A percentile compares a stretch with the other conserved stretches of the same genome.
Conservation (phyloP, 208 protist species). For the Wallacemonas rigidus region DNA sequence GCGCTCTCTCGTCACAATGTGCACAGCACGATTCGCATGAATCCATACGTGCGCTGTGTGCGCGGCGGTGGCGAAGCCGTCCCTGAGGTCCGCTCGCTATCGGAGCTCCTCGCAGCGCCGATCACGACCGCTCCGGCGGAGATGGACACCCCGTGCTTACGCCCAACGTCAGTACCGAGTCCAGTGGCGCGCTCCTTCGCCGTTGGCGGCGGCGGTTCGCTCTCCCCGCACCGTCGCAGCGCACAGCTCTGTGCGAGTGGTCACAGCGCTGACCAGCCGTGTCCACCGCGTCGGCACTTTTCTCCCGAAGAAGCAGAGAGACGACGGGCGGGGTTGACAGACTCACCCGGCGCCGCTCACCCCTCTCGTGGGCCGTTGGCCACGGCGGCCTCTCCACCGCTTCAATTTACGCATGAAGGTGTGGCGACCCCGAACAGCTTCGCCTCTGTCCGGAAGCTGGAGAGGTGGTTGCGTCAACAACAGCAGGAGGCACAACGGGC, state of each 20-base stretch:
- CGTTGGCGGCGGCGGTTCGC: background rate
- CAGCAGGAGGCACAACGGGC: slow-evolving; percentile 1
- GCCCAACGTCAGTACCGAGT: slow-evolving; percentile 12
- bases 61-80: slow-evolving; percentile 29
- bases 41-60: slow-evolving; percentile 67
- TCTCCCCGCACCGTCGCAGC: background rate
- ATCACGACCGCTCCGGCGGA: slow-evolving; percentile 30
- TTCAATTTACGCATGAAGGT: slow-evolving; percentile 55
- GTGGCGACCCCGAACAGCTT: slow-evolving; percentile 72
- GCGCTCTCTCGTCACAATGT: background rate
- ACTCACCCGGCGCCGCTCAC: background rate
- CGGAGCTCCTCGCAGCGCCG: slow-evolving; percentile 43
- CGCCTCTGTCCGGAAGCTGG: slow-evolving; percentile 42
- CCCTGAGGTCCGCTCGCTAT: slow-evolving; percentile 45
- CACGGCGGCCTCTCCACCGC: slow-evolving; percentile 16
- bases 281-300: too few relatives aligned
- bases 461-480: slow-evolving; percentile 13
- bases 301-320: background rate
- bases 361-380: background rate
- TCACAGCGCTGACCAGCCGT: background rate
- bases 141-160: slow-evolving; percentile 56
- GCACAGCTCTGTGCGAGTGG: background rate
- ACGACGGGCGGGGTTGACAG: background rate
- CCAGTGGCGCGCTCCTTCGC: slow-evolving; percentile 19
- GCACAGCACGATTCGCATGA: slow-evolving; percentile 46